Evolutionary conservation across 192 early-diverging fungal genomes (phyloP).

Genomic region (Rhizoclosmatium globosum): DNA sequence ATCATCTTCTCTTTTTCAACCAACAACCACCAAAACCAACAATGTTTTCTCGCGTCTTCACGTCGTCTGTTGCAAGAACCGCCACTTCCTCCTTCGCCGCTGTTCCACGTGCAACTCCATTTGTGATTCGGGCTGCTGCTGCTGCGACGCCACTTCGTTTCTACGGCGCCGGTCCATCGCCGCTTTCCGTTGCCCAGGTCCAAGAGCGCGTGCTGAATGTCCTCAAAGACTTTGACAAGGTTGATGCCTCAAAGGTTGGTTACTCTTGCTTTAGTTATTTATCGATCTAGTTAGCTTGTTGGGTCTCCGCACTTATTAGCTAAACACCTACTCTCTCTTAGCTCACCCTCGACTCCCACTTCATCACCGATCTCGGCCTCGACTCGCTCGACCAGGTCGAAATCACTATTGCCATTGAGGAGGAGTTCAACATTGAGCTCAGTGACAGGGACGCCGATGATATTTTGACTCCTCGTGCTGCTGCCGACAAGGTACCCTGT

Average conservation of each 20-base stretch:
- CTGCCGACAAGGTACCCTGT: conserved; percentile 75
- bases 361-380: conserved; percentile 92
- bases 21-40: neutral
- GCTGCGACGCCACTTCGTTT: conserved; percentile 26
- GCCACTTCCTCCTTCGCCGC: neutral
- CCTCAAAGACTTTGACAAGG: conserved; percentile 96
- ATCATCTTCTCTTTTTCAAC: neutral
- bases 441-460: conserved; percentile 97
- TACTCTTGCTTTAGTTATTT: neutral
- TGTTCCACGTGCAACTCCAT: neutral
- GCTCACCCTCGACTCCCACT: conserved; percentile 85
- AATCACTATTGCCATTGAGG: conserved; percentile 99
- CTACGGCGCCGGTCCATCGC: conserved; percentile 77
- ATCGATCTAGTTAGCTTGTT: neutral
- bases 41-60: neutral
- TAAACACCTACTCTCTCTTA: conserved; percentile 43
- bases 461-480: conserved; percentile 88
- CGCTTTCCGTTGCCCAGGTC: conserved; percentile 72
- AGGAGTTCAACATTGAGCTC: conserved; percentile 99
- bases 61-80: neutral
- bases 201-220: conserved; percentile 89
- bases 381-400: conserved; percentile 98
- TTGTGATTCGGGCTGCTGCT: neutral
- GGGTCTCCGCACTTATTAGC: neutral
- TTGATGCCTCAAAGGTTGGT: conserved; percentile 88